Conservation (phyloP, 179 eudicot genomes). For the Nepenthes alata region DNA sequence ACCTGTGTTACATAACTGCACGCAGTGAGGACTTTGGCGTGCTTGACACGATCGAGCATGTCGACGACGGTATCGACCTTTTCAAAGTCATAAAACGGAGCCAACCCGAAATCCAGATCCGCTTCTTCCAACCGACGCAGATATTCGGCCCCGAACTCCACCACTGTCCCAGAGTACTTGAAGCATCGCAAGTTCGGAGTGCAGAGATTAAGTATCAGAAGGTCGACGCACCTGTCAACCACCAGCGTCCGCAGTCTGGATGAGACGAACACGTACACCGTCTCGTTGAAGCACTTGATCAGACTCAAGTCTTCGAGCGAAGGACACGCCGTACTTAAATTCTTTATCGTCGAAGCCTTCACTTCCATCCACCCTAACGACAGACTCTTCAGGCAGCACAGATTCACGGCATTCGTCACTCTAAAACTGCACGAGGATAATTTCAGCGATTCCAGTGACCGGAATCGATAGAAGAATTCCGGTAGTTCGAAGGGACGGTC, state of each 20-base stretch:
- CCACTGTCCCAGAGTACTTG: not conserved
- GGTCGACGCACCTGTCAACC: conserved; percentile 1
- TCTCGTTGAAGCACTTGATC: not conserved
- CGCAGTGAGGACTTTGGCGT: conserved; percentile 2
- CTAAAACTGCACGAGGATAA: not conserved
- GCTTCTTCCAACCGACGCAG: not conserved
- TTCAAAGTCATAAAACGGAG: not conserved
- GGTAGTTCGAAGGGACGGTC: not conserved
- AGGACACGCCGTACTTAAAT: not conserved
- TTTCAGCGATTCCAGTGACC: not conserved
- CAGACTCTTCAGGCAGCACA: not conserved
- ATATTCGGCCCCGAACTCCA: not conserved
- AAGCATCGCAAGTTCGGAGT: not conserved
- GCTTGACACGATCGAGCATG: not conserved
- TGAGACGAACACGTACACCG: not conserved
- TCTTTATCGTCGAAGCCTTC: not conserved
- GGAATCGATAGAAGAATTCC: not conserved
- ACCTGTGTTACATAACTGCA: conserved; percentile 8
- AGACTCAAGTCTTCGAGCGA: not conserved
- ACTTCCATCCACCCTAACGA: not conserved
- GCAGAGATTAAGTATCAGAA: not conserved
- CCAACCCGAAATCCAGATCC: not conserved
- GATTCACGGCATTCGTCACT: not conserved
- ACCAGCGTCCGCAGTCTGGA: not conserved
- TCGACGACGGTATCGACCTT: not conserved